phyloP scores from a whole-genome alignment of 768 basidiomycete species.

The Fibroporia radiculosa region DNA sequence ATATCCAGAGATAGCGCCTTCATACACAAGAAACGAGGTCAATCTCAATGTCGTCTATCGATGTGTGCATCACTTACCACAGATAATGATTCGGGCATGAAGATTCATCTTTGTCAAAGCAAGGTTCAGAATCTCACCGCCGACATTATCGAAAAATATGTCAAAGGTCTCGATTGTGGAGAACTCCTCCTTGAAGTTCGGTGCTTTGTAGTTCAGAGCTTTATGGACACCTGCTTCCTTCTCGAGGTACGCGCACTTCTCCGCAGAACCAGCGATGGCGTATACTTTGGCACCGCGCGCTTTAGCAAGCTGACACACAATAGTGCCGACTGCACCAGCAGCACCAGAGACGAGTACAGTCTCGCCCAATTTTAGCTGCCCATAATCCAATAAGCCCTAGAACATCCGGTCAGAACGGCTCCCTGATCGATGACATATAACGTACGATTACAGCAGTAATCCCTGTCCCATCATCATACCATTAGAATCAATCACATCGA shows the following conservation, averaged over 20 bases:
- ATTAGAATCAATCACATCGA: background rate
- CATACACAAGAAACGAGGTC: background rate
- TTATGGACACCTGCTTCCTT: slow-evolving; percentile 76
- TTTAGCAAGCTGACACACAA: slow-evolving; percentile 81
- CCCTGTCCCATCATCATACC: slow-evolving; percentile 36
- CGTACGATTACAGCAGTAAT: slow-evolving; percentile 86
- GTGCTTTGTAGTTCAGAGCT: slow-evolving; percentile 83
- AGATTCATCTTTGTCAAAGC: slow-evolving; percentile 67
- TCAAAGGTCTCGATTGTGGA: slow-evolving; percentile 69
- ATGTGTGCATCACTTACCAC: slow-evolving; percentile 45
- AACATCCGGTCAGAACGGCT: background rate
- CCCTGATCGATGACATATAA: background rate
- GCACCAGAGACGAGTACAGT: slow-evolving; percentile 84
- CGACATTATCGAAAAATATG: slow-evolving; percentile 80
- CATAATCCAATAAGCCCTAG: slow-evolving; percentile 79
- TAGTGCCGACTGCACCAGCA: slow-evolving; percentile 82
- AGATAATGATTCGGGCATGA: slow-evolving; percentile 70
- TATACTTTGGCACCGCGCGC: slow-evolving; percentile 73
- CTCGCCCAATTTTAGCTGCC: slow-evolving; percentile 75
- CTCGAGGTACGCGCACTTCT: slow-evolving; percentile 81
- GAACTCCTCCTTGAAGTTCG: slow-evolving; percentile 64
- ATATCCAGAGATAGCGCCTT: slow-evolving; percentile 81
- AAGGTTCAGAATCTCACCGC: slow-evolving; percentile 76
- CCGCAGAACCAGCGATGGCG: slow-evolving; percentile 77
- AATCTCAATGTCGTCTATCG: background rate